Base-by-base conservation (phyloP, 2,329 filamentous ascomycete species). In the Phialophora expanda region DNA sequence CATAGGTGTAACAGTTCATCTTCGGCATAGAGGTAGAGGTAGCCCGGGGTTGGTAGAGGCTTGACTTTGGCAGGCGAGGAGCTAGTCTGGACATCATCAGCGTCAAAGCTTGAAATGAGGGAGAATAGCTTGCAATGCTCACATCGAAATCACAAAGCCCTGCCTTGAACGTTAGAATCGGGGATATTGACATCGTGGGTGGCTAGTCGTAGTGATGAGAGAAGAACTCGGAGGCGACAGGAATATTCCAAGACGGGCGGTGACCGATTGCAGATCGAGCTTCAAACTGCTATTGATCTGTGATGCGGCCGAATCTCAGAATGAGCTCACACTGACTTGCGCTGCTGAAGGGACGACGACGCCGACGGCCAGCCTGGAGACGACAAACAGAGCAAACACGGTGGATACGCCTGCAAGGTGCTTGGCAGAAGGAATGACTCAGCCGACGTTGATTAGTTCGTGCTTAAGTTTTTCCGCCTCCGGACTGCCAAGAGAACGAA, bases 1-100 rank as follows among this genome's bases (percentile, higher is more conserved):
- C 93, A 97, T 82, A 99, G 97, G 82, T 97, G 93, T 67, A 96
- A 85, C 67, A 99, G 86, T 60, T 97, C 94, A 89, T 97, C 94
- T 84, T 96, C 93, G 59, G 86, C 86, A 80, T 95, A 97, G 62
- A 98, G 88, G 78, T 96, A 98, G 76, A 98, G 87, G 79, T 96
- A 97, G 73, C 94, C 94, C 4, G 88, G 88, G 8, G 88, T 89
- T 30, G 87, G 82, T 72, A 87, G 84, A 44, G 92, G 87, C 76
- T 87, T 90, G 75, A 96, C 88, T 78, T 89, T 92, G 77, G 84
- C 85, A 58, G 89, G 89, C 74, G 84, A 85, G 24, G 67, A 56
- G 50, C 65, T 64, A 9, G 62, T 66, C 67, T 68, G 26, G 1
- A 24, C 14, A 44, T n/a, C 6, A 20, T 44, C 38, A n/a, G 38